Evolutionary conservation across 2,329 filamentous ascomycete genomes (phyloP).

Genomic region (Fusarium sp.): DNA sequence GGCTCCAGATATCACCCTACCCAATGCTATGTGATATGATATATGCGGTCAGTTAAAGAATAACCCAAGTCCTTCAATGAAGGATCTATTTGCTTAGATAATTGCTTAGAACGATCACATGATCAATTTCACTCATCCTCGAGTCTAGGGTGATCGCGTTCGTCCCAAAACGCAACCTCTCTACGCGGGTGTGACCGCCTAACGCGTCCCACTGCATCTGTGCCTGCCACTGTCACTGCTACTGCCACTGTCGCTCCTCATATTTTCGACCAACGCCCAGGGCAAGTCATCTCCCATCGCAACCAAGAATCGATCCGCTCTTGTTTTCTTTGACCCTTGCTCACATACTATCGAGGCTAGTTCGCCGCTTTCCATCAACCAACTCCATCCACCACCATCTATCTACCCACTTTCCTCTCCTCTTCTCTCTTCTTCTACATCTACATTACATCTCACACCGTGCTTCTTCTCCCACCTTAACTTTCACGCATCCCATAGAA

Average conservation of each 20-base stretch:
- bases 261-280: conserved; percentile 33
- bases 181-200: conserved; percentile 48
- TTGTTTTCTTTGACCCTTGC: conserved; percentile 43
- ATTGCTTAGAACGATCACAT: conserved; percentile 13
- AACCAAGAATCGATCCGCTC: conserved; percentile 44
- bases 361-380: conserved; percentile 32
- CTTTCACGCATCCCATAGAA: conserved; percentile 17
- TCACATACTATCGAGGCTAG: conserved; percentile 26
- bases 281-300: conserved; percentile 43
- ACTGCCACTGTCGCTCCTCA: conserved; percentile 14
- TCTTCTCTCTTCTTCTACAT: conserved; percentile 13
- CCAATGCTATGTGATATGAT: too few species aligned
- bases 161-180: conserved; percentile 43
- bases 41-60: neutral
- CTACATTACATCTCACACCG: conserved; percentile 27
- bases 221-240: neutral
- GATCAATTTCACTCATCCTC: conserved; percentile 16
- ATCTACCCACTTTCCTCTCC: conserved; percentile 22
- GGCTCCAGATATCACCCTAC: too few species aligned
- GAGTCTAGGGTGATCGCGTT: conserved; percentile 23
- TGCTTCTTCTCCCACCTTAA: conserved; percentile 17
- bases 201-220: conserved; percentile 46
- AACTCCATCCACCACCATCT: conserved; percentile 15
- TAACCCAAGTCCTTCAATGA: neutral
- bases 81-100: neutral